These are phyloP conservation scores for Cytospora leucostoma DNA, from an alignment of 2,329 filamentous ascomycete genomes.

Conservation along the genomic window DNA sequence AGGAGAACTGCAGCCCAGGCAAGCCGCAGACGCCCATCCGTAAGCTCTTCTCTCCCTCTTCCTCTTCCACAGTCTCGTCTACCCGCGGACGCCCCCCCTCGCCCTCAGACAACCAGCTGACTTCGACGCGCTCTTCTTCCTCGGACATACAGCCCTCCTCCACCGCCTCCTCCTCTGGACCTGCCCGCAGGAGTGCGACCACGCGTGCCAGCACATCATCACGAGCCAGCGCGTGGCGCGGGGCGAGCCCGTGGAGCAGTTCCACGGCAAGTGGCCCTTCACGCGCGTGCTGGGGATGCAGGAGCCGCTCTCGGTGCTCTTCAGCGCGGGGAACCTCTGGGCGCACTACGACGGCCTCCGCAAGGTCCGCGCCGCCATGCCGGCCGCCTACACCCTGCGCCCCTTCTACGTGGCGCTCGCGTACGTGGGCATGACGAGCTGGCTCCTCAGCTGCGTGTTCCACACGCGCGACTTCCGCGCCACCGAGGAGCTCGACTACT, in stretches of 20 bases:
- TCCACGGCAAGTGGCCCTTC: conserved; percentile 99
- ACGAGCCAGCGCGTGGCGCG: conserved; percentile 46
- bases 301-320: conserved; percentile 90
- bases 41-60: conserved; percentile 49
- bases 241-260: conserved; percentile 75
- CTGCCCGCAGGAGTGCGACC: conserved; percentile 94
- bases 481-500: conserved; percentile 96
- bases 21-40: conserved; percentile 65
- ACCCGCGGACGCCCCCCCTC: neutral
- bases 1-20: conserved; percentile 74
- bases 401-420: conserved; percentile 81
- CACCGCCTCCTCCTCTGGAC: conserved; percentile 89
- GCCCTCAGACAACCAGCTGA: conserved; percentile 13
- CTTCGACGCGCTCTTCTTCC: conserved; percentile 19
- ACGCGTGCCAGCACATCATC: conserved; percentile 93
- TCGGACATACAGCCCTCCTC: conserved; percentile 64
- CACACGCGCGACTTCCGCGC: conserved; percentile 82
- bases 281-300: conserved; percentile 87
- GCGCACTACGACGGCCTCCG: conserved; percentile 79
- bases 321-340: conserved; percentile 87
- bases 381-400: conserved; percentile 71
- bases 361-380: conserved; percentile 70
- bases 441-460: conserved; percentile 88
- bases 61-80: conserved; percentile 18
- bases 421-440: conserved; percentile 78